These are phyloP conservation scores for Chlamydomonas applanata DNA, from an alignment of 139 green algal species.

Conservation along the genomic window DNA sequence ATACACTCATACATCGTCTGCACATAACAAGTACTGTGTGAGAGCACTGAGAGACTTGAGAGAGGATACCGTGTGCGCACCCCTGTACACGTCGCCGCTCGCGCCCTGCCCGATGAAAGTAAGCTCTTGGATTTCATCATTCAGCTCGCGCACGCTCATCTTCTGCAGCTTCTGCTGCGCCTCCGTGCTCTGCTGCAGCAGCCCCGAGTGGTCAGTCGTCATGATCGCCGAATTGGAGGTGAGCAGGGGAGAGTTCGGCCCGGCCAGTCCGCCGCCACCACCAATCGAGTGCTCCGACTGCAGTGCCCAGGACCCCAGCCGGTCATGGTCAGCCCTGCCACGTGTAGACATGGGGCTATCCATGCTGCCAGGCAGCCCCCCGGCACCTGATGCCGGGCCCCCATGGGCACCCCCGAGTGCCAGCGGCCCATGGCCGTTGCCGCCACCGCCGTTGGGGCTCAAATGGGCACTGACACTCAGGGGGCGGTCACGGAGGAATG, in stretches of 20 bases:
- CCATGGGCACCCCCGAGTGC: too few species aligned
- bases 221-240: background rate
- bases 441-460: too few species aligned
- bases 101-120: slow-evolving; percentile 5
- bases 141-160: background rate
- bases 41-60: background rate
- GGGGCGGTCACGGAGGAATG: too few species aligned
- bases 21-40: background rate
- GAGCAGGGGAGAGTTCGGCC: background rate
- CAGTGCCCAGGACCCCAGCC: background rate
- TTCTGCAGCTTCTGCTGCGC: background rate
- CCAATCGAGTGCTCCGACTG: background rate
- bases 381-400: too few species aligned
- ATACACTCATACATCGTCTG: background rate
- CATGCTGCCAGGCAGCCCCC: too few species aligned
- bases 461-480: too few species aligned
- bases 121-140: background rate
- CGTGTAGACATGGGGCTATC: too few species aligned
- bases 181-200: background rate
- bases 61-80: background rate
- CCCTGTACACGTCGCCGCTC: slow-evolving; percentile 4
- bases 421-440: too few species aligned
- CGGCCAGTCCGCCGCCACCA: background rate
- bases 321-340: background rate
- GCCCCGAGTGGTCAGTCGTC: background rate